These are phyloP conservation scores for Populus hybrid DNA, from an alignment of 441 rosid genomes.

Conservation along the genomic window DNA sequence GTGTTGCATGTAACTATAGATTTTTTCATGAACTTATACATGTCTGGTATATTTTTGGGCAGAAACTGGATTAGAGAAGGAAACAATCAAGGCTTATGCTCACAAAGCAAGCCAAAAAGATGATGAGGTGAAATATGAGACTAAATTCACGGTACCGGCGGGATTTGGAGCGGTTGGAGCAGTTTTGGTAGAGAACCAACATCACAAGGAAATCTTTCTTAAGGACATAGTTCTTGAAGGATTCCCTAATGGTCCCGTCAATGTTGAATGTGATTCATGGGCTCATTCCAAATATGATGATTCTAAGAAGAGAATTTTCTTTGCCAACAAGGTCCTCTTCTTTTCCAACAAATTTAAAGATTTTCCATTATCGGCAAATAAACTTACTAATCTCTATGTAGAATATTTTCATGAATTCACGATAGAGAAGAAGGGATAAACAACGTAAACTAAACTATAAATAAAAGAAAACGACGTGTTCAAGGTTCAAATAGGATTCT, in stretches of 20 bases:
- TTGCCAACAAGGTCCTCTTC: conserved; percentile 39
- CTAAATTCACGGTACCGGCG: conserved; percentile 39
- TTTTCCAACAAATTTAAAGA: not conserved
- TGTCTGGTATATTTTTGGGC: not conserved
- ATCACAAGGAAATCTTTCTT: conserved; percentile 44
- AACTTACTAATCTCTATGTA: too few species aligned
- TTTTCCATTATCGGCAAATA: not conserved
- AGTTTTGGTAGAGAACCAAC: conserved; percentile 46
- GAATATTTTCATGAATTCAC: too few species aligned
- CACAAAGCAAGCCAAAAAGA: conserved; percentile 23
- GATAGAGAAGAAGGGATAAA: too few species aligned
- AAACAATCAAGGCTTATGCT: conserved; percentile 42
- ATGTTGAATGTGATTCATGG: conserved; percentile 49
- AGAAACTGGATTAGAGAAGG: conserved; percentile 44
- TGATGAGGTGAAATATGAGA: conserved; percentile 35
- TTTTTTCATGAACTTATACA: not conserved
- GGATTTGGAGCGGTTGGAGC: conserved; percentile 64
- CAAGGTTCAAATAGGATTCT: too few species aligned
- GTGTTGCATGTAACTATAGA: not conserved
- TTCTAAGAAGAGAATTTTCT: conserved; percentile 50
- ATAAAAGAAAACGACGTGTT: too few species aligned
- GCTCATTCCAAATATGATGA: conserved; percentile 42
- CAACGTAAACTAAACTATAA: too few species aligned
- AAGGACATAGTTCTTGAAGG: conserved; percentile 43
- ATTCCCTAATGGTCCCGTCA: conserved; percentile 33